phyloP scores from a whole-genome alignment of 352 stramenopile species.

The Globisporangium heterothallicum region DNA sequence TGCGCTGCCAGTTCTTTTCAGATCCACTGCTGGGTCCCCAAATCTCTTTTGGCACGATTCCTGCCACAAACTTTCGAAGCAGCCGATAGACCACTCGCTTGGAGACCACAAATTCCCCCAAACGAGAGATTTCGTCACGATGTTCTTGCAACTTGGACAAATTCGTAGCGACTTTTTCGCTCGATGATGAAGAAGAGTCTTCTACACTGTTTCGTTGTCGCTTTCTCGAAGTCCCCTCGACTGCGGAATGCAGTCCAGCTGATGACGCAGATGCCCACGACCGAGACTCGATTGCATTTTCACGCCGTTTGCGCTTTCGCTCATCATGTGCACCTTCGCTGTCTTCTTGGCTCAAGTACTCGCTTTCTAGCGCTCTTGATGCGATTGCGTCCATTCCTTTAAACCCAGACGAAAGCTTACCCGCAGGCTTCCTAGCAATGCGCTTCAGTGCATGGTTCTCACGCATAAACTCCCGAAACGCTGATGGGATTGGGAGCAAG shows the following conservation, averaged over 20 bases:
- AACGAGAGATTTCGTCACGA: slow-evolving; percentile 35
- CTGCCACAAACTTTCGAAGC: slow-evolving; percentile 42
- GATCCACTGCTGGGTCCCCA: slow-evolving; percentile 26
- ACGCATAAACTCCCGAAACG: slow-evolving; percentile 44
- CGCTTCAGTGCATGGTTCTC: slow-evolving; percentile 28
- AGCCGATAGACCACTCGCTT: slow-evolving; percentile 47
- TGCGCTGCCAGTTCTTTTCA: slow-evolving; percentile 46
- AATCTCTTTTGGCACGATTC: slow-evolving; percentile 51
- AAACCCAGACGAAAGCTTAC: neutral
- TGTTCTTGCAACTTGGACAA: slow-evolving; percentile 45
- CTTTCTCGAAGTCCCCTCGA: neutral
- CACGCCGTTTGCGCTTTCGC: slow-evolving; percentile 42
- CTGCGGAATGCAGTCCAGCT: no score
- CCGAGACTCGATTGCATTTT: slow-evolving; percentile 42
- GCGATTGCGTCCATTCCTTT: slow-evolving; percentile 18
- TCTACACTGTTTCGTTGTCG: neutral
- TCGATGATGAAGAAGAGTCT: neutral
- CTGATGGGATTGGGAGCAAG: slow-evolving; percentile 24
- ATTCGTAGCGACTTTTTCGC: neutral
- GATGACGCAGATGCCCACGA: slow-evolving; percentile 24
- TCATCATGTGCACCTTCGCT: slow-evolving; percentile 12
- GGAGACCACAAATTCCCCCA: slow-evolving; percentile 33
- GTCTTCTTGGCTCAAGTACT: slow-evolving; percentile 55
- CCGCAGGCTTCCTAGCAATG: slow-evolving; percentile 9
- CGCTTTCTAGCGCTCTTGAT: slow-evolving; percentile 33